Evolutionary conservation across 495 filamentous ascomycete genomes (phyloP), one percentile per base, ranked within the genome.

Genomic region (Lepraria neglecta): DNA sequence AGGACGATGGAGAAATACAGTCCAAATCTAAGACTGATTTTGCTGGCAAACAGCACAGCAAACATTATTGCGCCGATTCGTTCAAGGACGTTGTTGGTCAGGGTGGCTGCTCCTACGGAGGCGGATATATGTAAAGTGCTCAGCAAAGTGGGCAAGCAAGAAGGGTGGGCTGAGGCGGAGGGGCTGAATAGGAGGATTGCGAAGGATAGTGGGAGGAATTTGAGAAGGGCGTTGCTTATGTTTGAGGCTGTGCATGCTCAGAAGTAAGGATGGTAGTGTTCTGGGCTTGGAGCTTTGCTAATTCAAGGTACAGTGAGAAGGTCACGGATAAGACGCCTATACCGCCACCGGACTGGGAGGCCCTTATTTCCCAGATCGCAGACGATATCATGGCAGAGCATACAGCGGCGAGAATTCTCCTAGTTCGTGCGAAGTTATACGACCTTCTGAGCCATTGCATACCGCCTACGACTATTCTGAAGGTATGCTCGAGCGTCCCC

Each of bases 1-100:
- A 80, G 94, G 59, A 98, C 94, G 0, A 98, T 98, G 94, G 94
- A 98, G 77, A 98, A 98, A 78, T 98, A 98, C 75, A 91, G 87
- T 64, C 92, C 94, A 24, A 98, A 97, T 72, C 65, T 98, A 64
- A 79, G 94, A 40, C 74, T 98, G 66, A 96, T 98, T 52, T 75
- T 98, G 50, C 76, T 97, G 51, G 95, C 92, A 47, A 97, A 97
- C 68, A 90, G 86, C 64, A 98, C 94, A 35, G 89, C 91, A 59
- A 96, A 96, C 68, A 98, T 98, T 67, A 98, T 97, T 74, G 92
- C 92, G 19, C 94, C 94, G 1, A 98, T 98, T 69, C 81, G 92
- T 60, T 91, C 86, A 58, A 78, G 94, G 68, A 95, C 90, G 58
- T 76, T 98, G 71, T 79, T 98, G 51, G 89, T 98, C 55, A 82